A percentile compares a stretch with the other conserved stretches of the same genome.
Conservation (phyloP, 2,329 filamentous ascomycete species). For the Aspergillus ruber region DNA sequence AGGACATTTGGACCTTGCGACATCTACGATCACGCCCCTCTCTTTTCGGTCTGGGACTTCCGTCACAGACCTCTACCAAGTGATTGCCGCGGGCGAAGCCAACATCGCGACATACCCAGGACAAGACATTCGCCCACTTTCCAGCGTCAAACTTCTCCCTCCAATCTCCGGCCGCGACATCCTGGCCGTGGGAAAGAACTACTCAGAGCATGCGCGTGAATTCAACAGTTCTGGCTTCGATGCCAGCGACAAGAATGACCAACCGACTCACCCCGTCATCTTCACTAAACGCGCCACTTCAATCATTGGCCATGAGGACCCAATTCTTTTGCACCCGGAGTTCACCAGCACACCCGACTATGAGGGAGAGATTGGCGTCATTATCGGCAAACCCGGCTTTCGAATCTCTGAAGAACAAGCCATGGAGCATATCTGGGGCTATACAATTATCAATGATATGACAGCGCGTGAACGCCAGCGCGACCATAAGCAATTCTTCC, state of each 20-base stretch:
- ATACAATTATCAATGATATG: background rate
- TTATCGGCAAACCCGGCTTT: background rate
- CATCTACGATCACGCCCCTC: background rate
- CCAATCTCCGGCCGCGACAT: slow-evolving; percentile 47
- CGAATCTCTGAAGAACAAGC: background rate
- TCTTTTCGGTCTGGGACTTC: background rate
- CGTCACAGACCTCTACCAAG: slow-evolving; percentile 45
- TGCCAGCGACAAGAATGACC: slow-evolving; percentile 48
- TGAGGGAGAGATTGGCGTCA: background rate
- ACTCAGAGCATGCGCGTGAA: slow-evolving; percentile 51
- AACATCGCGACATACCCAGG: slow-evolving; percentile 24
- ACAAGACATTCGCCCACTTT: slow-evolving; percentile 26
- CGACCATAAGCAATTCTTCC: background rate
- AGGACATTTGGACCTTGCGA: background rate
- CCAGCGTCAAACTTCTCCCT: slow-evolving; percentile 39
- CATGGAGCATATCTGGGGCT: background rate
- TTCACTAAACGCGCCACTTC: background rate
- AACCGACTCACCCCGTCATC: slow-evolving; percentile 23
- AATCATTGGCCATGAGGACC: background rate
- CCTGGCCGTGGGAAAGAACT: slow-evolving; percentile 53
- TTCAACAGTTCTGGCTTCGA: slow-evolving; percentile 53
- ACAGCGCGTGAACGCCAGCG: background rate
- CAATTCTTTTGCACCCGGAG: background rate
- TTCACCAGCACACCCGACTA: background rate
- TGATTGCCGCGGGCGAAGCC: slow-evolving; percentile 41